Conservation (phyloP, 441 rosid genomes). For the Euphorbia schlechtendalii region DNA sequence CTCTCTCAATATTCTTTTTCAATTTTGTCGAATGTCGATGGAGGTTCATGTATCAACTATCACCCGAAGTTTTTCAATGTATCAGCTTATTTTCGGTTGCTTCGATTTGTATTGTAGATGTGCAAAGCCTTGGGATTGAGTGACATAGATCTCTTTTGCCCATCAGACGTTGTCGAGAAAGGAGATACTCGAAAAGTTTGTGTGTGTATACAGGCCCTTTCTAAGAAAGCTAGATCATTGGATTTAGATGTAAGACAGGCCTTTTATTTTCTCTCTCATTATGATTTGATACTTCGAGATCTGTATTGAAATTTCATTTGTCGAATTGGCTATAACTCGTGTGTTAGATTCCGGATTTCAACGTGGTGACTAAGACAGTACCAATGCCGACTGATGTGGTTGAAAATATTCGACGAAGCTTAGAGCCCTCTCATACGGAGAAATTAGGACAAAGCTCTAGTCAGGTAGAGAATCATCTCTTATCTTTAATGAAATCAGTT, state of each 20-base stretch:
- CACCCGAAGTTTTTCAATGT: too few species aligned
- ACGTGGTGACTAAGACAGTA: constrained; percentile 23
- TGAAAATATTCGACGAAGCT: constrained; percentile 27
- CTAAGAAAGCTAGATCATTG: constrained; percentile 28
- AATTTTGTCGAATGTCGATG: too few species aligned
- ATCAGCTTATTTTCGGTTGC: too few species aligned
- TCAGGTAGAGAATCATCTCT: constrained; percentile 15
- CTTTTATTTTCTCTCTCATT: background rate
- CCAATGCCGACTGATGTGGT: constrained; percentile 32
- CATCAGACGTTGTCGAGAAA: constrained; percentile 33
- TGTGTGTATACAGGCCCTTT: constrained; percentile 27
- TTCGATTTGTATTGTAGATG: constrained; percentile 17
- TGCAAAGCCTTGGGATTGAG: constrained; percentile 30
- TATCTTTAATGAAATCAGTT: background rate
- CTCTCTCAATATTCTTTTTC: too few species aligned
- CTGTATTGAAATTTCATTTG: background rate
- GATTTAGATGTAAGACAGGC: constrained; percentile 23
- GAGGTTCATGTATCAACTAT: too few species aligned
- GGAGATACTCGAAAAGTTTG: constrained; percentile 30
- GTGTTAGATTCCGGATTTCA: constrained; percentile 33
- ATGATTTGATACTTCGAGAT: background rate
- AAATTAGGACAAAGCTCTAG: constrained; percentile 24
- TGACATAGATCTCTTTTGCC: constrained; percentile 33
- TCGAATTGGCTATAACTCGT: constrained; percentile 5
- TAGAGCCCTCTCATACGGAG: constrained; percentile 29